Conservation (phyloP, 345 rosid species). For the Sonneratia caseolaris region DNA sequence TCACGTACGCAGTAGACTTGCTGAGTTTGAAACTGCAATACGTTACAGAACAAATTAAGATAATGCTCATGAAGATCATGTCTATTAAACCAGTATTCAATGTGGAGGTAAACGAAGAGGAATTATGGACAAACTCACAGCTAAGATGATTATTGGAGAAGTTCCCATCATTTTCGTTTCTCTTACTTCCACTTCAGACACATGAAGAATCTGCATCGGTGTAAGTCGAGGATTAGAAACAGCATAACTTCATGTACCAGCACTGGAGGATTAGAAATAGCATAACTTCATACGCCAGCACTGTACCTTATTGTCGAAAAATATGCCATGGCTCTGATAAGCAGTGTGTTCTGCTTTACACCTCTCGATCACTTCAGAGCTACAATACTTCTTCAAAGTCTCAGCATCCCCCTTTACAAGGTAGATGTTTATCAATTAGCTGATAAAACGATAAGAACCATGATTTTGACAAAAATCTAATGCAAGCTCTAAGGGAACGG, state of each 20-base stretch:
- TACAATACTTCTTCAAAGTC: conserved; percentile 70
- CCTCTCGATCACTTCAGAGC: conserved; percentile 64
- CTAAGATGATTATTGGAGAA: conserved; percentile 61
- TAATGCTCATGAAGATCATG: background rate
- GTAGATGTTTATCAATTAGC: background rate
- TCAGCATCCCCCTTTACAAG: conserved; percentile 56
- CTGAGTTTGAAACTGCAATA: conserved; percentile 75
- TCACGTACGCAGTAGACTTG: conserved; percentile 78
- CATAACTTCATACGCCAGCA: background rate
- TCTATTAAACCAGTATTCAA: background rate
- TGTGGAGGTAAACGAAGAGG: background rate
- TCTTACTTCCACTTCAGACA: conserved; percentile 75
- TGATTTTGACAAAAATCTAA: background rate
- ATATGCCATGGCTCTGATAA: conserved; percentile 49
- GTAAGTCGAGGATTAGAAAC: background rate
- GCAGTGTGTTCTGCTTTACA: conserved; percentile 72
- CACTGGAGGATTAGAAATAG: background rate
- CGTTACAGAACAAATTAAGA: background rate
- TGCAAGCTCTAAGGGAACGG: background rate
- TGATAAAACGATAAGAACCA: background rate
- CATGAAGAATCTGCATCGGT: conserved; percentile 60
- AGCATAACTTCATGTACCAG: background rate
- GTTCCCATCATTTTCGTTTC: conserved; percentile 95
- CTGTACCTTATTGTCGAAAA: conserved; percentile 75
- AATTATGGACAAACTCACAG: conserved; percentile 29